phyloP scores from a whole-genome alignment of 192 early-diverging fungal genomes.

The Physocladia obscura region DNA sequence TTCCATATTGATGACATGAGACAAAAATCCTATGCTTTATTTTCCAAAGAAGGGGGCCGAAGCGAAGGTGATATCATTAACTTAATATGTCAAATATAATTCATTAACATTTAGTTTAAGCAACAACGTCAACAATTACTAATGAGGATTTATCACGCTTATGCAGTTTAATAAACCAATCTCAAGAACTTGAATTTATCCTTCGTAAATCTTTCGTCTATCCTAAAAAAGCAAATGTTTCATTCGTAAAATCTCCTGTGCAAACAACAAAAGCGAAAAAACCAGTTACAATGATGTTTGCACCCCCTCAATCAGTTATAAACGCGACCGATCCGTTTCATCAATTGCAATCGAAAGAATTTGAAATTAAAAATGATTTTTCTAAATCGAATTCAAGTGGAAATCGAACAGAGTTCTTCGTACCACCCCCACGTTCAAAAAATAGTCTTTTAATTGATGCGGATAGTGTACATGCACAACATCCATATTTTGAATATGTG shows the following conservation, averaged over 20 bases:
- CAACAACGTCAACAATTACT: background rate
- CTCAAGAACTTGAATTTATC: background rate
- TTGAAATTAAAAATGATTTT: no score
- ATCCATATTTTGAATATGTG: no score
- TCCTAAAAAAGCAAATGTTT: background rate
- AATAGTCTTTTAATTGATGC: no score
- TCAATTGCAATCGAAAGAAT: background rate
- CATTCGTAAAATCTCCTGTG: background rate
- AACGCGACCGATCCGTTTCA: background rate
- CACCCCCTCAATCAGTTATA: background rate
- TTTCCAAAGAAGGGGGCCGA: conserved; percentile 9
- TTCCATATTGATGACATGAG: conserved; percentile 67
- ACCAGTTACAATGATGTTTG: conserved; percentile 3
- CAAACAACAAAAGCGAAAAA: background rate
- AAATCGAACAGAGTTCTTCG: no score
- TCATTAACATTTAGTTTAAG: background rate
- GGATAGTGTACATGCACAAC: no score
- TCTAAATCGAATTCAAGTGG: no score
- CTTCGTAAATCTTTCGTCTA: conserved; percentile 2
- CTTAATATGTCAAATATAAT: background rate
- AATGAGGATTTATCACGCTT: conserved; percentile 80
- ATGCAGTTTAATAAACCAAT: conserved; percentile 40
- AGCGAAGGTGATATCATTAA: conserved; percentile 11
- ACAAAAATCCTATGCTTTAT: conserved; percentile 36
- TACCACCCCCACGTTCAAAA: no score